Evolutionary conservation across 495 filamentous ascomycete species (phyloP).

Genomic region (Talaromyces nanjingensis): DNA sequence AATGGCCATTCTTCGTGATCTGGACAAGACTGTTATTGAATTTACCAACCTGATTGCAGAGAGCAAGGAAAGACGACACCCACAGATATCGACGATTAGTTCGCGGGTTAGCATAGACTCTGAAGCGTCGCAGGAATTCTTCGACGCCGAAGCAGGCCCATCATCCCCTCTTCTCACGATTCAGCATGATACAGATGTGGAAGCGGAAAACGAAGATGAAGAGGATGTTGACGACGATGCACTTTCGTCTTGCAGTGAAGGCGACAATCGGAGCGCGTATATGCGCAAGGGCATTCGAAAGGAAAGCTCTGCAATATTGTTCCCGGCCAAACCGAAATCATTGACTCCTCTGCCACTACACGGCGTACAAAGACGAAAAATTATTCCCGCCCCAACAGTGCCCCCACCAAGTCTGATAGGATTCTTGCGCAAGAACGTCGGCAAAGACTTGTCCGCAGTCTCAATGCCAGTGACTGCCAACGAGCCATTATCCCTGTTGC

Average conservation of each 20-base stretch:
- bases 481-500: constrained; percentile 81
- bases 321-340: constrained; percentile 65
- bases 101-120: constrained; percentile 78
- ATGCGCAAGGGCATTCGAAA: constrained; percentile 29
- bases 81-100: constrained; percentile 35
- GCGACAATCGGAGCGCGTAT: constrained; percentile 32
- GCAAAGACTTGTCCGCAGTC: constrained; percentile 92
- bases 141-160: constrained; percentile 73
- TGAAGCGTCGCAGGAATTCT: constrained; percentile 80
- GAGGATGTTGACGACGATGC: constrained; percentile 46
- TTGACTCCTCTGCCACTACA: constrained; percentile 72
- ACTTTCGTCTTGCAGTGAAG: constrained; percentile 48
- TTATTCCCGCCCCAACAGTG: constrained; percentile 63
- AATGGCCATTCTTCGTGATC: constrained; percentile 68
- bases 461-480: constrained; percentile 97
- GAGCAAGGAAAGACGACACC: constrained; percentile 69
- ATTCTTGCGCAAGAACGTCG: constrained; percentile 94
- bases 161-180: constrained; percentile 70
- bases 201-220: constrained; percentile 30
- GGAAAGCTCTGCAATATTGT: constrained; percentile 47
- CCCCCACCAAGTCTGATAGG: constrained; percentile 84
- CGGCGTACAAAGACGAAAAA: constrained; percentile 57
- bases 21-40: constrained; percentile 74
- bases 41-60: constrained; percentile 69
- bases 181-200: constrained; percentile 50